These are phyloP conservation scores for Leucoagaricus sp. DNA, from an alignment of 1,284 basidiomycete species.

Conservation along the genomic window DNA sequence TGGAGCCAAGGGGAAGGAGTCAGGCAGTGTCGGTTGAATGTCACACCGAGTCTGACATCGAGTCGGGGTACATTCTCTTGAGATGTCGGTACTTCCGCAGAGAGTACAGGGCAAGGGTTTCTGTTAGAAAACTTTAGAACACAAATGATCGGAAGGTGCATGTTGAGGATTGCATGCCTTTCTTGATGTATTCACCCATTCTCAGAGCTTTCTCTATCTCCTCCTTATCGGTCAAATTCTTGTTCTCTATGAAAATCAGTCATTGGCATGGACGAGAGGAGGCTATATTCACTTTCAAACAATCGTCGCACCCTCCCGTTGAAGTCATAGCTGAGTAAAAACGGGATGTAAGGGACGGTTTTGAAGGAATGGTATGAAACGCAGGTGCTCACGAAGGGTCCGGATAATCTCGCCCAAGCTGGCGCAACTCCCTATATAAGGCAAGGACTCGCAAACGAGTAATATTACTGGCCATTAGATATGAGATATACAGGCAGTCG, in stretches of 20 bases:
- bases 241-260: conserved; percentile 53
- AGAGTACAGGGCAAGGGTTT: conserved; percentile 85
- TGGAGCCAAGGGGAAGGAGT: background rate
- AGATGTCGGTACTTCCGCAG: conserved; percentile 86
- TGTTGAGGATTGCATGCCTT: conserved; percentile 51
- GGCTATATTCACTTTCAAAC: conserved; percentile 59
- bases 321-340: conserved; percentile 65
- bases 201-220: conserved; percentile 81
- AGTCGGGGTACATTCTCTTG: conserved; percentile 67
- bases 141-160: background rate
- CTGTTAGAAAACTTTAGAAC: conserved; percentile 39
- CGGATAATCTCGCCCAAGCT: conserved; percentile 77
- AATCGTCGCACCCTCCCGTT: conserved; percentile 66
- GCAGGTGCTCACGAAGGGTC: conserved; percentile 63
- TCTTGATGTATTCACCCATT: conserved; percentile 86
- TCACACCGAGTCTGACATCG: conserved; percentile 28
- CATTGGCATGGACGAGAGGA: conserved; percentile 7
- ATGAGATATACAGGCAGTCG: background rate
- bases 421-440: conserved; percentile 78
- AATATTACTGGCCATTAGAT: conserved; percentile 35
- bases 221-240: conserved; percentile 62
- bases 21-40: background rate
- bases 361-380: conserved; percentile 7
- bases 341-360: conserved; percentile 9
- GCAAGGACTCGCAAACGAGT: conserved; percentile 61